Percentiles rank a stretch among this genome's conserved stretches.
These are phyloP conservation scores for Cercospora beticola DNA, from an alignment of 2,329 filamentous ascomycete species.

Conservation along the genomic window DNA sequence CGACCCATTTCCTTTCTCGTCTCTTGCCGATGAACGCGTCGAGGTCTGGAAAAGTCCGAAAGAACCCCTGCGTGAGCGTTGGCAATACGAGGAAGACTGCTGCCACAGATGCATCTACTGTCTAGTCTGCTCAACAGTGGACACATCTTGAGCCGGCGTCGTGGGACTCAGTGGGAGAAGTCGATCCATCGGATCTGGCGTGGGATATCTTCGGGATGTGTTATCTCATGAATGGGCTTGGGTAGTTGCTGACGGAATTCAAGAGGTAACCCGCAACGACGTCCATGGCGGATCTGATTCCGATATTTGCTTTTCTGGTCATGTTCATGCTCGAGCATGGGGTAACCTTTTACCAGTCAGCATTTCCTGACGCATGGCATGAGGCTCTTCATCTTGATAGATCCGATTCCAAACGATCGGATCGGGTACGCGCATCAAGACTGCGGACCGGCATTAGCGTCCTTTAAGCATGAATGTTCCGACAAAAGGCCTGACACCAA, in stretches of 20 bases:
- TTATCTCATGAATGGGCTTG: neutral
- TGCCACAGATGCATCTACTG: neutral
- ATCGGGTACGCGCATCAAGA: neutral
- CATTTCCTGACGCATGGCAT: neutral
- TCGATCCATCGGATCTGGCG: neutral
- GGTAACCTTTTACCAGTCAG: neutral
- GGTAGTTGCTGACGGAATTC: neutral
- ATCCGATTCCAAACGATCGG: neutral
- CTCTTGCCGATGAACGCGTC: neutral
- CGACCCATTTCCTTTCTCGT: neutral
- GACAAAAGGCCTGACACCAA: neutral
- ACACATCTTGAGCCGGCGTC: neutral
- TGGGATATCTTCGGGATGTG: neutral
- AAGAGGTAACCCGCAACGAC: neutral
- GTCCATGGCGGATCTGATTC: neutral
- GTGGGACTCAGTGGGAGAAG: neutral
- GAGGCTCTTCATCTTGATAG: neutral
- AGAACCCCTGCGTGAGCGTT: neutral
- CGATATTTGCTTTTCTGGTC: neutral
- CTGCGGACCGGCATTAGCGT: neutral
- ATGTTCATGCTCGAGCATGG: neutral
- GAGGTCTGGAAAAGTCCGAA: neutral
- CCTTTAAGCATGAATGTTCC: neutral
- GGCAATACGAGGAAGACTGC: neutral
- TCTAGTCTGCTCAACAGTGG: neutral